Conservation (phyloP, 306 rosid genomes). For the Rubus idaeus region DNA sequence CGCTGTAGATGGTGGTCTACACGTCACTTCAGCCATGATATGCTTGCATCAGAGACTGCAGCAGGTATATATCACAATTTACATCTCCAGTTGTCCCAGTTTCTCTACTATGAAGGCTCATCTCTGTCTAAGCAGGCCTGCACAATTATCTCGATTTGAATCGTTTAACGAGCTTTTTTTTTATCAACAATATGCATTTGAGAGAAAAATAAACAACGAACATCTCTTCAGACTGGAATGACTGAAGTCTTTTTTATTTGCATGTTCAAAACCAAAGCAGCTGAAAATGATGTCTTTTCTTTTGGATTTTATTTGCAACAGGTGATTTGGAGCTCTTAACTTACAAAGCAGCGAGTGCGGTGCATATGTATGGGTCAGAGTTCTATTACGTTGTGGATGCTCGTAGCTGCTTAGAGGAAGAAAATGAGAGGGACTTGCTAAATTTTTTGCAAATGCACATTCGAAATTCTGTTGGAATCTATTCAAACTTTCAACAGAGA, state of each 20-base stretch:
- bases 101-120: not conserved
- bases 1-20: conserved; percentile 79
- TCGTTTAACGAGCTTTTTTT: not conserved
- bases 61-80: conserved; percentile 41
- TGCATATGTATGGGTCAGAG: conserved; percentile 59
- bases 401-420: conserved; percentile 38
- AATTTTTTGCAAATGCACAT: conserved; percentile 47
- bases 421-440: conserved; percentile 42
- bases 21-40: conserved; percentile 52
- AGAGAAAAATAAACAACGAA: not conserved
- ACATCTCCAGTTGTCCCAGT: not conserved
- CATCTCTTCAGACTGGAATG: not conserved
- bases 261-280: not conserved
- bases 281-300: not conserved
- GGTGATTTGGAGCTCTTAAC: conserved; percentile 66
- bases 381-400: conserved; percentile 51
- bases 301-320: conserved; percentile 36
- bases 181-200: not conserved
- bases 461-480: conserved; percentile 40
- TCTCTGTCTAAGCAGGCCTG: not conserved
- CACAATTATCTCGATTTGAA: not conserved
- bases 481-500: conserved; percentile 11
- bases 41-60: conserved; percentile 46
- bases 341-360: conserved; percentile 78
- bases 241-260: not conserved